phyloP scores from a whole-genome alignment of 2,329 filamentous ascomycete species.

The Diaporthe sp. region DNA sequence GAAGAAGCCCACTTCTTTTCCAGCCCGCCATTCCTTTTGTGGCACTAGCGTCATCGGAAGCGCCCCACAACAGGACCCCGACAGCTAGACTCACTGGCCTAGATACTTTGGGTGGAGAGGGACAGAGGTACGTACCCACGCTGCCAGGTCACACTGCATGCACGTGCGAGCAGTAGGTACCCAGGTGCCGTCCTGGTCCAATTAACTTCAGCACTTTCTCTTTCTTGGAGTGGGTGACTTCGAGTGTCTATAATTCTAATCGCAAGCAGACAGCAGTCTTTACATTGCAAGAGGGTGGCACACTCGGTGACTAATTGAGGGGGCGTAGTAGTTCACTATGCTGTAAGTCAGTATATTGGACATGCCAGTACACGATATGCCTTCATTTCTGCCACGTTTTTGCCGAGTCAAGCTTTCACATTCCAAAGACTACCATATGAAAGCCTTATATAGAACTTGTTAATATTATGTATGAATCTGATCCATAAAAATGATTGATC shows the following conservation, averaged over 20 bases:
- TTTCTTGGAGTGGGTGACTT: neutral
- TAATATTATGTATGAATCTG: too few species aligned
- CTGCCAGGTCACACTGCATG: conserved; percentile 1
- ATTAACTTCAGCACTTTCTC: neutral
- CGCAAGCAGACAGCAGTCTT: neutral
- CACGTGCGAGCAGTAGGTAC: conserved; percentile 1
- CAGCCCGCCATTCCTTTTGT: conserved; percentile 14
- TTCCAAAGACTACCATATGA: neutral
- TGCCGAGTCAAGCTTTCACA: neutral
- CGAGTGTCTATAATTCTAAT: neutral
- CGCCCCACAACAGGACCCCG: conserved; percentile 23
- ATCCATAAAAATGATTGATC: too few species aligned
- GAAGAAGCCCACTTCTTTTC: conserved; percentile 10
- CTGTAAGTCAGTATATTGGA: neutral
- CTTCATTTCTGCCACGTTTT: neutral
- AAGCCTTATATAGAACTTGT: too few species aligned
- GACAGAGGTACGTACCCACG: neutral
- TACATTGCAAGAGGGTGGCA: neutral
- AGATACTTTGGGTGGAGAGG: neutral
- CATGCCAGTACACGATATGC: neutral
- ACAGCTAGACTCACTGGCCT: neutral
- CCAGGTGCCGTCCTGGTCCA: neutral
- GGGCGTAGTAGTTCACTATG: neutral
- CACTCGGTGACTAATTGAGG: neutral
- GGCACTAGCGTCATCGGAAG: conserved; percentile 23